These are phyloP conservation scores for Picocystis salinarum DNA, from an alignment of 139 green algal genomes.

Conservation along the genomic window DNA sequence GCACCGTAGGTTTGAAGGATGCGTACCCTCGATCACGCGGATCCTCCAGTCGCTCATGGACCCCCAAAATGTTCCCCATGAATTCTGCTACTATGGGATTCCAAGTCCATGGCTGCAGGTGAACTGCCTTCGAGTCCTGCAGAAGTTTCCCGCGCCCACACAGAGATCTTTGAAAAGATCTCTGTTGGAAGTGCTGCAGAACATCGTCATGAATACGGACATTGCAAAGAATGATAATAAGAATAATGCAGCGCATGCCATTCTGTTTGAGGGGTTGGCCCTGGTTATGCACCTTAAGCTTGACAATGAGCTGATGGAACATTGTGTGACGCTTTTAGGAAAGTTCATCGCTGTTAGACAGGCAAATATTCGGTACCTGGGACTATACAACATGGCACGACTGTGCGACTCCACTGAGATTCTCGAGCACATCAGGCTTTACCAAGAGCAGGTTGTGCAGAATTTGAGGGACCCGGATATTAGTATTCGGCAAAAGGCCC, in stretches of 20 bases:
- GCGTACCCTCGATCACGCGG: conserved; percentile 50
- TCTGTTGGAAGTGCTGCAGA: conserved; percentile 15
- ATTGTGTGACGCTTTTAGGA: conserved; percentile 27
- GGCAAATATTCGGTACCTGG: conserved; percentile 85
- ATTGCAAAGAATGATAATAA: conserved; percentile 61
- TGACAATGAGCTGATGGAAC: conserved; percentile 42
- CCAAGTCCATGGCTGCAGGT: conserved; percentile 92
- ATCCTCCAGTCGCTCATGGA: conserved; percentile 60
- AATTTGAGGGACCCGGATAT: conserved; percentile 69
- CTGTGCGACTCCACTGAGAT: conserved; percentile 13
- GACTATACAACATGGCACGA: conserved; percentile 56
- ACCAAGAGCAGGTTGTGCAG: conserved; percentile 18
- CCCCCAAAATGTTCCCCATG: conserved; percentile 51
- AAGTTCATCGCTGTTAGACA: conserved; percentile 51
- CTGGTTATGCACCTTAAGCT: conserved; percentile 50
- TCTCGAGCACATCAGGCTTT: conserved; percentile 14
- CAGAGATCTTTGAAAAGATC: neutral
- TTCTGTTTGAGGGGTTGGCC: conserved; percentile 90
- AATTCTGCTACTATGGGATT: conserved; percentile 98
- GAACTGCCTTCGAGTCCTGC: conserved; percentile 73
- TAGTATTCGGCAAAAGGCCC: conserved; percentile 43
- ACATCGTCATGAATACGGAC: conserved; percentile 21
- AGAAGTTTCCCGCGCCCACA: conserved; percentile 75
- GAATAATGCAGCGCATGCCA: conserved; percentile 84
- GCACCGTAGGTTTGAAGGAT: conserved; percentile 48